Base-by-base conservation (phyloP, 257 asterid species). In the Cruciata laevipes region DNA sequence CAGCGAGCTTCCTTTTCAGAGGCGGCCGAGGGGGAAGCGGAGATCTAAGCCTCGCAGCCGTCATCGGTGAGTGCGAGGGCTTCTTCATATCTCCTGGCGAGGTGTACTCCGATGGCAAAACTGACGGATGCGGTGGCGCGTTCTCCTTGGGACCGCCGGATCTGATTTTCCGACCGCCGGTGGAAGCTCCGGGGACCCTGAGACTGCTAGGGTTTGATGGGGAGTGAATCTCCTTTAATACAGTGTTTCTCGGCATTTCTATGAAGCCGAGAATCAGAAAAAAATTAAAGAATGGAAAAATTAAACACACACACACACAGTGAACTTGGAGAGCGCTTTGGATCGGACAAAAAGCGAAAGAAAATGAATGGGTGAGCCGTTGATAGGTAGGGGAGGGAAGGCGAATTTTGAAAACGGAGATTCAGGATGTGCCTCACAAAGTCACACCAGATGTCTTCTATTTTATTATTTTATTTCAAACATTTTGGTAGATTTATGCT, bases 11-110 rank as follows among this genome's bases (percentile, higher is more conserved):
- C 78, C 98, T 82, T 81, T 87, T 86, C 71, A 87, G 90, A 2
- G 95, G 93, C 7, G 96, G 98, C 55, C 97, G 75, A 0, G 98
- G 98, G 0, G 97, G 98, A 32, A 93, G 96, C 24, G 97, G 87
- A 61, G 95, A 86, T 81, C 81, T 93, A 75, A 83, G 65, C 81
- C 83, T 86, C 61, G 51, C 40, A 7, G 60, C 61, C 8, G 74
- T 30, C 74, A 71, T 35, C 0, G 75, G 70, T 17, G 70, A 71
- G 27, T 61, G 70, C 17, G 68, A 38, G 23, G 55, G 72, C 35
- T 66, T 73, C 37, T 60, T 61, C 31, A 69, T 6, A 65, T 72
- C 73, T 25, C 87, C 71, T 4, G 82, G 82, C 40, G 84, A 72
- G 2, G 32, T 18, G 49, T 65, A 56, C 18, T 73, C 69, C 16